These are phyloP conservation scores for Tolypocladium pustulatum DNA, from an alignment of 2,329 filamentous ascomycete genomes.

Conservation along the genomic window DNA sequence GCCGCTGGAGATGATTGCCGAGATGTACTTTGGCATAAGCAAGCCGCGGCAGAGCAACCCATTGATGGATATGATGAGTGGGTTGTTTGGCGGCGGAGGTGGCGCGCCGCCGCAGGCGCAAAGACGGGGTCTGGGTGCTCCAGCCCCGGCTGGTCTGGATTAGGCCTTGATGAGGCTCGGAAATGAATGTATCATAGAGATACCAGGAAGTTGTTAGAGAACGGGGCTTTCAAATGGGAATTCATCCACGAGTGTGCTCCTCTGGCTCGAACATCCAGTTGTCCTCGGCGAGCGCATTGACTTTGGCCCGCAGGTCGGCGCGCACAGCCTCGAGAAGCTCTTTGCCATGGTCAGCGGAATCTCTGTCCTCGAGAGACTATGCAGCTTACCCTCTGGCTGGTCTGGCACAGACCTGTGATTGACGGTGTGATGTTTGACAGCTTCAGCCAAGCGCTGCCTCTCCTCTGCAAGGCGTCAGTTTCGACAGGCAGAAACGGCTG, in stretches of 20 bases:
- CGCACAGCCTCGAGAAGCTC: slow-evolving; percentile 62
- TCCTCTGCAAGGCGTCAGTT: slow-evolving; percentile 32
- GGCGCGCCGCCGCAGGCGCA: slow-evolving; percentile 28
- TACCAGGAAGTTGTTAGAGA: background rate
- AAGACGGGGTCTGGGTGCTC: slow-evolving; percentile 35
- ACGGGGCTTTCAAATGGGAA: slow-evolving; percentile 14
- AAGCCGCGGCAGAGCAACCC: slow-evolving; percentile 85
- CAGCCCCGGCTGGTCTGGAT: slow-evolving; percentile 49
- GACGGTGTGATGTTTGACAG: slow-evolving; percentile 50
- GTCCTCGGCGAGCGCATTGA: slow-evolving; percentile 66
- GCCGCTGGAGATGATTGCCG: slow-evolving; percentile 74
- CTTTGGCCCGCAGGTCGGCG: slow-evolving; percentile 61
- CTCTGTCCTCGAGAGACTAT: background rate
- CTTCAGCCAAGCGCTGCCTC: slow-evolving; percentile 48
- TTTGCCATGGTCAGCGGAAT: slow-evolving; percentile 16
- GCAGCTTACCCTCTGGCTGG: slow-evolving; percentile 51
- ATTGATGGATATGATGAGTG: slow-evolving; percentile 96
- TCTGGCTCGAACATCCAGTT: slow-evolving; percentile 86
- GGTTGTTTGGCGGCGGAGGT: slow-evolving; percentile 72
- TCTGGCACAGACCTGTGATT: slow-evolving; percentile 44
- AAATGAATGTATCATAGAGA: slow-evolving; percentile 4
- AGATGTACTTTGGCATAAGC: slow-evolving; percentile 94
- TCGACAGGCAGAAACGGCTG: background rate
- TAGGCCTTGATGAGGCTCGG: slow-evolving; percentile 16
- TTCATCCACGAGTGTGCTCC: slow-evolving; percentile 31